These are phyloP conservation scores for Ogataea pilisensis DNA, from an alignment of 805 yeast species.

Conservation along the genomic window DNA sequence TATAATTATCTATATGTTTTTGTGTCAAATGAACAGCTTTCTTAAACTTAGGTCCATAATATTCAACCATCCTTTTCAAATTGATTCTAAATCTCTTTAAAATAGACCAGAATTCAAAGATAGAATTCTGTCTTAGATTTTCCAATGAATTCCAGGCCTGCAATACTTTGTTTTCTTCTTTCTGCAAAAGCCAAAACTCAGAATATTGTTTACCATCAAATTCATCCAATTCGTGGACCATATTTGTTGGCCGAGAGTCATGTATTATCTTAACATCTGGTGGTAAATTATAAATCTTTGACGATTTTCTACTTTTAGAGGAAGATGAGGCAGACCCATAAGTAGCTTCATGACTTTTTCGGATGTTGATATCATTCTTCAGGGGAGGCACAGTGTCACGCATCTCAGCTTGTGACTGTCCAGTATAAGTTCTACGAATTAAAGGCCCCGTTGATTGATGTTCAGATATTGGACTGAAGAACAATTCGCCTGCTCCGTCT, in stretches of 20 bases:
- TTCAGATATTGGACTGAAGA: too few species aligned
- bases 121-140: slow-evolving; percentile 26
- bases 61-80: slow-evolving; percentile 23
- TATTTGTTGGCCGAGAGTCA: slow-evolving; percentile 25
- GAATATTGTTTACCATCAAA: slow-evolving; percentile 24
- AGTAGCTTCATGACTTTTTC: too few species aligned
- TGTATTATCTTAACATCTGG: slow-evolving; percentile 20
- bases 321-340: slow-evolving; percentile 1
- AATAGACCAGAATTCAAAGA: slow-evolving; percentile 27
- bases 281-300: slow-evolving; percentile 14
- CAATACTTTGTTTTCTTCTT: slow-evolving; percentile 19
- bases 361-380: too few species aligned
- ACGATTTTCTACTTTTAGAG: background rate
- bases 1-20: slow-evolving; percentile 19
- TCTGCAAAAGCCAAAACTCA: slow-evolving; percentile 27
- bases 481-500: too few species aligned
- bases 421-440: too few species aligned
- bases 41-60: slow-evolving; percentile 27
- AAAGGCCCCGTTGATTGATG: too few species aligned
- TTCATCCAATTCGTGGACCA: slow-evolving; percentile 18
- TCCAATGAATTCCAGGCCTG: slow-evolving; percentile 25
- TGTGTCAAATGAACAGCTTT: slow-evolving; percentile 16
- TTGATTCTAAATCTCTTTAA: slow-evolving; percentile 25
- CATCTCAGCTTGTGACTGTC: too few species aligned
- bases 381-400: too few species aligned